Percentiles rank a stretch among this genome's conserved stretches.
phyloP scores from a whole-genome alignment of 2,329 filamentous ascomycete species.

The Phyllosticta citribraziliensis region DNA sequence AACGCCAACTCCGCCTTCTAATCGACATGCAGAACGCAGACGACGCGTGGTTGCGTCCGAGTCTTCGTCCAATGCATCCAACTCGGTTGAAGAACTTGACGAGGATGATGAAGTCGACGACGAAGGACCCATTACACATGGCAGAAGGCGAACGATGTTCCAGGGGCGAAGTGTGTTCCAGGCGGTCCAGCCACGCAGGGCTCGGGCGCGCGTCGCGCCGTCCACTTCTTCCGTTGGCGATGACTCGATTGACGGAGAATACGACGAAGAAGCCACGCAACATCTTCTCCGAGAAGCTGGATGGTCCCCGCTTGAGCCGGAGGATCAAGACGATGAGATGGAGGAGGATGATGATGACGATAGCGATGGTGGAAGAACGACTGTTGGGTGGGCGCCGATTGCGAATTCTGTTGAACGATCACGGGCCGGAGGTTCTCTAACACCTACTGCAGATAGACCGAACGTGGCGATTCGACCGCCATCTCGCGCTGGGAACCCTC shows the following conservation, averaged over 20 bases:
- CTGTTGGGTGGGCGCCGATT: conserved; percentile 36
- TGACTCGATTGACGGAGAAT: conserved; percentile 23
- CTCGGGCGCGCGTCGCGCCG: neutral
- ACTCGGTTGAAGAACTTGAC: conserved; percentile 25
- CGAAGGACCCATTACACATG: conserved; percentile 24
- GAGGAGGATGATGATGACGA: conserved; percentile 28
- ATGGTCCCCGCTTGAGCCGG: conserved; percentile 27
- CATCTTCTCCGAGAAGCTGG: conserved; percentile 24
- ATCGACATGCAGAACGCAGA: conserved; percentile 14
- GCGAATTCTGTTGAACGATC: conserved; percentile 35
- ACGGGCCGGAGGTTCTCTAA: conserved; percentile 37
- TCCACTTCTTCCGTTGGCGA: conserved; percentile 19
- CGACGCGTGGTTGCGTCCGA: conserved; percentile 32
- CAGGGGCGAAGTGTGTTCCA: conserved; percentile 22
- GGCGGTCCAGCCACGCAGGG: neutral
- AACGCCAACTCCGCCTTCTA: conserved; percentile 20
- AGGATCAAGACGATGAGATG: conserved; percentile 27
- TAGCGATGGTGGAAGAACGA: conserved; percentile 34
- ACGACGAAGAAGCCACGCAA: conserved; percentile 31
- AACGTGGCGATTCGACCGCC: conserved; percentile 30
- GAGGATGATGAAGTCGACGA: conserved; percentile 31
- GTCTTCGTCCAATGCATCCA: conserved; percentile 26
- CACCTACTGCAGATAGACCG: conserved; percentile 38
- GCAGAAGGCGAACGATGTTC: conserved; percentile 21
- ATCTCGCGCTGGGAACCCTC: conserved; percentile 26